Percentiles rank a stretch among this genome's conserved stretches.
These are phyloP conservation scores for Sorghum bicolor DNA, from an alignment of 176 grass and related monocot species.

Conservation along the genomic window DNA sequence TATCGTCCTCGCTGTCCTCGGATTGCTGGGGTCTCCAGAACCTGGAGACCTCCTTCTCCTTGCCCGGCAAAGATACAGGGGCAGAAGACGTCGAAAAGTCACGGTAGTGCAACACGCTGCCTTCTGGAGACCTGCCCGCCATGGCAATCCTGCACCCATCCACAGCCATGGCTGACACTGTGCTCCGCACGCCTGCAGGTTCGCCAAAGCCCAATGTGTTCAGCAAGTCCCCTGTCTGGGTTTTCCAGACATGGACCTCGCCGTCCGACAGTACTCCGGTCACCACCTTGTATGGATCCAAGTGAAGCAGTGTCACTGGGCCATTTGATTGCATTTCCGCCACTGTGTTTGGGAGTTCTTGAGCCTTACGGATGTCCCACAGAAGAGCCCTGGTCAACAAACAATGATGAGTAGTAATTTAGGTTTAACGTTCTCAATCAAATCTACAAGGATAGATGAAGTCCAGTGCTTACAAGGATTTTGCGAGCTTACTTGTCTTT, in stretches of 20 bases:
- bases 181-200: neutral
- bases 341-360: conserved; percentile 40
- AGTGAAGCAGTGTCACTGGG: conserved; percentile 61
- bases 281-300: conserved; percentile 86
- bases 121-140: conserved; percentile 17
- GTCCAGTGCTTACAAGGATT: neutral
- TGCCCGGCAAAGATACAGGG: conserved; percentile 33
- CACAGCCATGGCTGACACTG: conserved; percentile 61
- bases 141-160: conserved; percentile 62
- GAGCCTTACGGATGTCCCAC: conserved; percentile 83
- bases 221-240: conserved; percentile 35
- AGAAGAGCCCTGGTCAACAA: conserved; percentile 63
- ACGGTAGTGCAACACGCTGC: conserved; percentile 40
- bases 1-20: neutral
- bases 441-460: conserved; percentile 14
- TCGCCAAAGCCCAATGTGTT: conserved; percentile 53
- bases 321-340: conserved; percentile 65
- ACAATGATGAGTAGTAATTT: conserved; percentile 3
- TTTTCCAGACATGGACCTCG: conserved; percentile 61
- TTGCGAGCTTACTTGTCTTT: conserved; percentile 63
- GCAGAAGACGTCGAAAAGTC: conserved; percentile 56
- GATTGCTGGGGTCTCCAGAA: conserved; percentile 55
- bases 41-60: conserved; percentile 36
- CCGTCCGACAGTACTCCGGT: conserved; percentile 46
- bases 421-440: neutral